Base-by-base conservation (phyloP, 2,329 filamentous ascomycete species). In the Furcasterigmium furcatum region DNA sequence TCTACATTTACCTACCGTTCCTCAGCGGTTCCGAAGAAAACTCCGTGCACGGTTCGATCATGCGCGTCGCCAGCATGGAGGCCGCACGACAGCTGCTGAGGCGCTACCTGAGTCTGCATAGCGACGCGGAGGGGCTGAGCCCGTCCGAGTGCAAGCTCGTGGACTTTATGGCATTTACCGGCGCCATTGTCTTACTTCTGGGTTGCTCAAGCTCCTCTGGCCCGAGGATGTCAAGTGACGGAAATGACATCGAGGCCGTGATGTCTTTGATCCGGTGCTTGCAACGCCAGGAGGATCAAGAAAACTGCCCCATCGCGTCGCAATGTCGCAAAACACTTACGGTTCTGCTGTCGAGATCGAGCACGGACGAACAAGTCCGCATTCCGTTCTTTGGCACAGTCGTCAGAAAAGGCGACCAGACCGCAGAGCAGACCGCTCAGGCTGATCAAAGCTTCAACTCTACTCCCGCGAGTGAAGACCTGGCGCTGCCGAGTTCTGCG, bases 91-190 rank as follows among this genome's bases (percentile, higher is more conserved):
- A 66, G 45, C 56, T 72, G 27, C 51, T 72, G 18, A 58, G 60
- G 3, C 55, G 67, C 3, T 72, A 69, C 49, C 63, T 67, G 22
- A 48, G 60, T 1, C 57, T 72, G 5, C 63, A 65, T 8, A 59
- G 57, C 9, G 59, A 55, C 46, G 43, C 55, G 52, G 30, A 47
- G 9, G 57, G 54, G 1, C 39, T 44, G 22, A 65, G 65, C 12
- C 53, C 70, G 0, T 72, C 70, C 54, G 67, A 74, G 46, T 73
- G 71, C 59, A 71, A 71, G 46, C 66, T 67, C 9, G 57, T 68
- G n/a, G 71, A 73, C 51, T 73, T 73, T 46, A 62, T 71, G 34
- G 71, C 63, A 32, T 74, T 74, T 55, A 73, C 68, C 2, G 62
- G 66, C 8, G 65, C 69, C 4, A 61, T 71, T 2, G 58, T 74